Conservation (phyloP, 2,329 filamentous ascomycete species). For the Nemania sp. region DNA sequence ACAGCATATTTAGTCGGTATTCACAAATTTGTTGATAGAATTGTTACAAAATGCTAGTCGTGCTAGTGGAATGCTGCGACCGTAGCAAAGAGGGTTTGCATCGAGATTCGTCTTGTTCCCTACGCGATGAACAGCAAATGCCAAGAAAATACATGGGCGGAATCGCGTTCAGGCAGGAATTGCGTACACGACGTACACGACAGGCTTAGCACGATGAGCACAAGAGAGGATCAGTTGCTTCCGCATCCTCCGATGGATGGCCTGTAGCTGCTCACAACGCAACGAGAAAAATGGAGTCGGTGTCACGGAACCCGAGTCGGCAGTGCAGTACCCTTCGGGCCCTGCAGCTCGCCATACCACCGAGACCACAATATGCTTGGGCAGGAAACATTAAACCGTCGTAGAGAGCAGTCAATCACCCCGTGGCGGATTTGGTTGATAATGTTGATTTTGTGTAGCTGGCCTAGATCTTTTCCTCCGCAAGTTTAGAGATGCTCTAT, state of each 20-base stretch:
- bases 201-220: background rate
- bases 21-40: background rate
- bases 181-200: background rate
- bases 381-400: background rate
- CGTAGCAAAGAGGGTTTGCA: no score
- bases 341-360: slow-evolving; percentile 2
- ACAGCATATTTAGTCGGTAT: background rate
- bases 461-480: slow-evolving; percentile 2
- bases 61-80: no score
- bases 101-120: no score
- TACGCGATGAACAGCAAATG: no score
- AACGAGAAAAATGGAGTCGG: background rate
- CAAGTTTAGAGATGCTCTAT: slow-evolving; percentile 9
- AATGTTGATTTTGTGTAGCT: slow-evolving; percentile 13
- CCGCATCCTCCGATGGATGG: background rate
- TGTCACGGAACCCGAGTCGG: background rate
- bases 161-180: background rate
- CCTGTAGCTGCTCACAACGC: background rate
- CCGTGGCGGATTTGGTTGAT: slow-evolving; percentile 4
- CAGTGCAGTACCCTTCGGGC: background rate
- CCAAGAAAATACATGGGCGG: background rate
- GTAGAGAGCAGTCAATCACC: background rate
- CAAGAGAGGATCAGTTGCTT: background rate
- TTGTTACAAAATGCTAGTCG: background rate
- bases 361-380: background rate